Conservation (phyloP, 2,329 filamentous ascomycete species). For the Curvularia sp. region DNA sequence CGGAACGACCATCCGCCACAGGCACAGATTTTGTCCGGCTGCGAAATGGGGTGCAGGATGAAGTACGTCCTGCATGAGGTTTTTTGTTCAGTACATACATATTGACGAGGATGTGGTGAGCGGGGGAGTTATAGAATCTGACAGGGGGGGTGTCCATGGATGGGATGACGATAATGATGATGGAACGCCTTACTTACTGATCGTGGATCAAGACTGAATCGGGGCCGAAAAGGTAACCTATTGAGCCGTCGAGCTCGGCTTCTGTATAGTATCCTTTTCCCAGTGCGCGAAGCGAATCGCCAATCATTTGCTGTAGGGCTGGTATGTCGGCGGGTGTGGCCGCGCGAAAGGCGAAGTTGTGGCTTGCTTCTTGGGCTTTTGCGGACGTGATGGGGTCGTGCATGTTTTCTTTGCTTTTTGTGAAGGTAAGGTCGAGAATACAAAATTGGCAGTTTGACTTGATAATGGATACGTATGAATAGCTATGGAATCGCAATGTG, state of each 20-base stretch:
- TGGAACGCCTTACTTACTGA: constrained; percentile 31
- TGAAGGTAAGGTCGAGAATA: neutral
- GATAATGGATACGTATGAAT: neutral
- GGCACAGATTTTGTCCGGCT: constrained; percentile 37
- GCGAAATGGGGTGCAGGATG: constrained; percentile 37
- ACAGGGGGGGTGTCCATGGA: neutral
- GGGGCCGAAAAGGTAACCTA: constrained; percentile 47
- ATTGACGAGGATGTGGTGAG: neutral
- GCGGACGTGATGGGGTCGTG: constrained; percentile 40
- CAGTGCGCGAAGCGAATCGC: constrained; percentile 36
- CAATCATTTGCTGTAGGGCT: constrained; percentile 40
- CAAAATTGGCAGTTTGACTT: neutral
- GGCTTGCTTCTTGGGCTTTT: constrained; percentile 45
- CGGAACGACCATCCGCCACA: constrained; percentile 49
- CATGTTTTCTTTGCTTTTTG: constrained; percentile 6
- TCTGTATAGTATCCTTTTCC: constrained; percentile 39
- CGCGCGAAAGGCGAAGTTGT: constrained; percentile 37
- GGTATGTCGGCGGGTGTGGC: constrained; percentile 43
- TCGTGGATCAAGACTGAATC: constrained; percentile 45
- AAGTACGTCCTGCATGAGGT: constrained; percentile 37
- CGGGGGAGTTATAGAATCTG: neutral
- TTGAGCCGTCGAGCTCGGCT: constrained; percentile 46
- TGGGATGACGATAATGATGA: neutral
- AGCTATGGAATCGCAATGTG: neutral
- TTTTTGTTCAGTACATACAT: neutral